Evolutionary conservation across 2,329 filamentous ascomycete species (phyloP), one percentile per base, ranked within the genome.

Genomic region (Pestalotiopsis sp.): DNA sequence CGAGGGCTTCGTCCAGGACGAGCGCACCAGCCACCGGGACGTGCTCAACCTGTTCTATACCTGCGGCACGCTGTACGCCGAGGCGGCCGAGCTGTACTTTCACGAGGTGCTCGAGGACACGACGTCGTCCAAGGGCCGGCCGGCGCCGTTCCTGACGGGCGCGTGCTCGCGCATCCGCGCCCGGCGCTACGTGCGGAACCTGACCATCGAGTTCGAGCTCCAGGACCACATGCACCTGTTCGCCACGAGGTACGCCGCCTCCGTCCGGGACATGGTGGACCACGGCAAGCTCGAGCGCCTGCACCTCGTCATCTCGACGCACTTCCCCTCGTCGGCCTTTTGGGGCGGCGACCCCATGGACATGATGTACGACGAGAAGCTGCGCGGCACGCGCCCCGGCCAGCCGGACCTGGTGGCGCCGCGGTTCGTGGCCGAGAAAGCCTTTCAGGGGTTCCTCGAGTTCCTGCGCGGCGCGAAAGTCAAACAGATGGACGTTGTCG

Each of bases 371-470:
- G 70, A 75, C 14, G 41, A 74, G 17, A 67, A 65, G 2, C 17
- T 68, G 2, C 20, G 58, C 3, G 71, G 69, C 1, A 70, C 70
- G 31, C 67, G 69, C 7, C 70, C 69, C 9, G 59, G 66, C 1
- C 62, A 31, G 14, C 65, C 72, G 31, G 13, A 31, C 27, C 67
- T 74, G 27, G n/a, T 13, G 4, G 74, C 72, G 6, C 76, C 76
- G 2, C 67, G 70, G 1, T 75, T 75, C 39, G 70, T 78, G 20
- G 73, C 72, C 9, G 69, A 65, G 12, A 41, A 69, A 13, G 72
- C 72, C 6, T 78, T 78, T n/a, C 76, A 78, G 62, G 69, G 67
- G 59, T 77, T 78, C 58, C 70, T 77, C 2, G 71, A 62, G n/a
- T 75, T 78, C 36, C 72, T 78, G 4, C 45, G 62, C 14, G 69